These are phyloP conservation scores for Fraxinus paxiana DNA, from an alignment of 305 asterid genomes.

Conservation along the genomic window DNA sequence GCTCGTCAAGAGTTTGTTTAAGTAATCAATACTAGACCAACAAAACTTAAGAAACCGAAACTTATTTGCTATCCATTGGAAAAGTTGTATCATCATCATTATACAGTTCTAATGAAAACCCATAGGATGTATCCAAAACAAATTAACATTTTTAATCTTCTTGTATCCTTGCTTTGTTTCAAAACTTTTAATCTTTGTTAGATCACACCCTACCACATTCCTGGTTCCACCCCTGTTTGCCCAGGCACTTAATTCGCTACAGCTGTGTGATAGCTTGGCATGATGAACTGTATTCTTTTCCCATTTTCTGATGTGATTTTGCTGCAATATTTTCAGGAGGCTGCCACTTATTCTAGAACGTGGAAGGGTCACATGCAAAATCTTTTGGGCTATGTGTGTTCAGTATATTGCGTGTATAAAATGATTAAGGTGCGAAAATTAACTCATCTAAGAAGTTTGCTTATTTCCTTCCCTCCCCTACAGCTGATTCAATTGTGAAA, in stretches of 20 bases:
- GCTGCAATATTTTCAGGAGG: conserved; percentile 63
- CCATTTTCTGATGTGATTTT: conserved; percentile 21
- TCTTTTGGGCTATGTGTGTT: conserved; percentile 90
- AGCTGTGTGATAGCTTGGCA: not conserved
- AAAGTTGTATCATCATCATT: not conserved
- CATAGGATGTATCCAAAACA: not conserved
- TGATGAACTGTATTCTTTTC: not conserved
- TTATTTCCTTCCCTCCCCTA: not conserved
- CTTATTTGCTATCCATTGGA: not conserved
- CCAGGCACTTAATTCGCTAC: not conserved
- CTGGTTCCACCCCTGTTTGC: not conserved
- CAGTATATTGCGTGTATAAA: conserved; percentile 89
- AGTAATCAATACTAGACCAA: not conserved
- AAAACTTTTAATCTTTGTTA: not conserved
- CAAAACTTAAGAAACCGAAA: not conserved
- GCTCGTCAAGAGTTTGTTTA: not conserved
- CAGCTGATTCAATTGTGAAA: not conserved
- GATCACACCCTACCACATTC: not conserved
- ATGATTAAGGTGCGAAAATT: conserved; percentile 69
- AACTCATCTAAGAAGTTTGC: not conserved
- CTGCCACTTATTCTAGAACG: conserved; percentile 97
- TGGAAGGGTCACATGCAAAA: conserved; percentile 99
- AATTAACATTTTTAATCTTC: not conserved
- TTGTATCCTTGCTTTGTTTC: not conserved
- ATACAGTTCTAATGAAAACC: not conserved